Percentiles rank a stretch among this genome's conserved stretches.
phyloP scores from a whole-genome alignment of 345 rosid genomes.

The Boechera divaricarpa region DNA sequence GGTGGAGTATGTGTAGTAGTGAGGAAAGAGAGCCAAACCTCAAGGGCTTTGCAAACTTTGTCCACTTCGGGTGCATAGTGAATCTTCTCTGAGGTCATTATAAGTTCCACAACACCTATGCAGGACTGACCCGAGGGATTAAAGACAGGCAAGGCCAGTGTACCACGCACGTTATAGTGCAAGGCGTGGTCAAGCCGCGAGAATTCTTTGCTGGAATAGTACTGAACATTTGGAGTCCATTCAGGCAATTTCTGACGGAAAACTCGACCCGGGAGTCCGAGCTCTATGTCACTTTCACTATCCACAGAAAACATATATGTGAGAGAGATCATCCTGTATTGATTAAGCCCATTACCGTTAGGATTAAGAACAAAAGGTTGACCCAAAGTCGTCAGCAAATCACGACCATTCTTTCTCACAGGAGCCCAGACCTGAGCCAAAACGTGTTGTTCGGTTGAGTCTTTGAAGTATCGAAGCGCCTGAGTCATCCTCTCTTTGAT shows the following conservation, averaged over 20 bases:
- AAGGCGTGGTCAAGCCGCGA: conserved; percentile 81
- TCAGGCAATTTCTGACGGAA: conserved; percentile 83
- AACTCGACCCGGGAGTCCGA: conserved; percentile 97
- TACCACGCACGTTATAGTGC: conserved; percentile 75
- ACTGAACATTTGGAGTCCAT: conserved; percentile 95
- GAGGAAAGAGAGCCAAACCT: conserved; percentile 65
- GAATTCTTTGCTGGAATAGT: conserved; percentile 83
- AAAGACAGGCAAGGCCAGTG: conserved; percentile 89
- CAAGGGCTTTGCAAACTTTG: conserved; percentile 96
- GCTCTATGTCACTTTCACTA: conserved; percentile 71
- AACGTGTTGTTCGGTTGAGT: conserved; percentile 87
- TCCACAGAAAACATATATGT: conserved; percentile 81
- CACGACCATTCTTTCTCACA: conserved; percentile 61
- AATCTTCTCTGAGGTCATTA: conserved; percentile 86
- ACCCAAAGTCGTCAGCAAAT: conserved; percentile 79
- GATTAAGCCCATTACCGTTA: conserved; percentile 72
- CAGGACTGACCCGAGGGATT: conserved; percentile 77
- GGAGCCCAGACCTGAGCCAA: conserved; percentile 98
- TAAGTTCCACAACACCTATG: conserved; percentile 88
- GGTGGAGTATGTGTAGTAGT: background rate
- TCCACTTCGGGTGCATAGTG: conserved; percentile 91
- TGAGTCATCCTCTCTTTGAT: conserved; percentile 91
- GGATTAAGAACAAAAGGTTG: conserved; percentile 93
- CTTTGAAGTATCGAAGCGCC: conserved; percentile 81
- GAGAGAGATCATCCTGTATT: conserved; percentile 87